Conservation (phyloP, 345 rosid species). For the Conringia planisiliqua region DNA sequence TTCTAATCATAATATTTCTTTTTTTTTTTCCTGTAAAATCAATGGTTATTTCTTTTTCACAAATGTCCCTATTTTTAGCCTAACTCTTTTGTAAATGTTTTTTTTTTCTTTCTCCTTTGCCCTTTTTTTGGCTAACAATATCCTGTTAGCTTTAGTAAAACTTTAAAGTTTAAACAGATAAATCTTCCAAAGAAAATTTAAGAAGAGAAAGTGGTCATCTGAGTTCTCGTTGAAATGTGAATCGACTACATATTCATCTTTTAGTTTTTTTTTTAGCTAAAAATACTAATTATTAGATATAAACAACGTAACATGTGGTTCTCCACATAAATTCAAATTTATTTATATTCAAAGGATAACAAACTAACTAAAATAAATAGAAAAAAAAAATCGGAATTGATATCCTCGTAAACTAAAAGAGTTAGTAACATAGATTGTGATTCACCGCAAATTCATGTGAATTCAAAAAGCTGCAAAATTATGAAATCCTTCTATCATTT, state of each 20-base stretch:
- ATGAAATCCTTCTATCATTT: neutral
- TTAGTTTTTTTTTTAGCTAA: neutral
- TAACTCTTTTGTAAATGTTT: conserved; percentile 2
- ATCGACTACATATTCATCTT: neutral
- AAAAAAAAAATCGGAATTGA: too few species aligned
- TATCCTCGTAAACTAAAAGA: neutral
- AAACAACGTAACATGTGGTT: neutral
- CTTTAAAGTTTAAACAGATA: neutral
- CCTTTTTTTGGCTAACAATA: neutral
- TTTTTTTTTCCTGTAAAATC: neutral
- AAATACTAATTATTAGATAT: neutral
- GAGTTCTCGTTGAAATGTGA: neutral
- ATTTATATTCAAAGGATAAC: neutral
- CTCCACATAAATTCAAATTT: neutral
- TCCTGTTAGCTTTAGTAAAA: conserved; percentile 4
- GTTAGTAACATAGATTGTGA: neutral
- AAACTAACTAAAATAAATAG: neutral
- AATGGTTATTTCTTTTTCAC: neutral
- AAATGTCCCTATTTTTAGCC: conserved; percentile 20
- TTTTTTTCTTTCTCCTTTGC: neutral
- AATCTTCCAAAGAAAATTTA: neutral
- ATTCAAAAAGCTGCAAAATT: neutral
- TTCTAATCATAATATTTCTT: neutral
- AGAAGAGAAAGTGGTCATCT: neutral
- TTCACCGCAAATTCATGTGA: neutral